Conservation (phyloP, 2,329 filamentous ascomycete genomes). For the Fusarium armeniacum region DNA sequence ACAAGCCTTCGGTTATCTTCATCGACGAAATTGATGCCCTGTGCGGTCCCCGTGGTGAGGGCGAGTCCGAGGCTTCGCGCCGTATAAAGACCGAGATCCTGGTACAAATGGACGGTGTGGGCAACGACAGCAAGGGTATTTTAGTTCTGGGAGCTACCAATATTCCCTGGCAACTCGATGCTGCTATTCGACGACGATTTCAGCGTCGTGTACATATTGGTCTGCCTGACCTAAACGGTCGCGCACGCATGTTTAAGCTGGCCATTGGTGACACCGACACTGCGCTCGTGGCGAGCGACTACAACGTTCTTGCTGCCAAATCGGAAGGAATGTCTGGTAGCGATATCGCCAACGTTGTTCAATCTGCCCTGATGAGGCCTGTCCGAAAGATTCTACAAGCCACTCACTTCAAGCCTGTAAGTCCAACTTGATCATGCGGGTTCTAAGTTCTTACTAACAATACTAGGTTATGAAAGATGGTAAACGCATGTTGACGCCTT, state of each 20-base stretch:
- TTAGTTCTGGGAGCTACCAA: constrained; percentile 97
- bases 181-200: constrained; percentile 94
- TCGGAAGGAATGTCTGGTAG: constrained; percentile 96
- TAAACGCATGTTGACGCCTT: constrained; percentile 81
- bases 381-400: constrained; percentile 97
- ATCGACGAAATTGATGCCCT: constrained; percentile 98
- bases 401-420: constrained; percentile 95
- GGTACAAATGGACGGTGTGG: constrained; percentile 99
- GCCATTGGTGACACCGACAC: constrained; percentile 94
- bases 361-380: constrained; percentile 97
- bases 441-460: constrained; percentile 6
- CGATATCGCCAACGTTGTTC: constrained; percentile 95
- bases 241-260: constrained; percentile 95
- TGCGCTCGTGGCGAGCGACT: constrained; percentile 82
- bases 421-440: constrained; percentile 33
- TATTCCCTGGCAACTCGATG: constrained; percentile 98
- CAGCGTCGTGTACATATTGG: constrained; percentile 97
- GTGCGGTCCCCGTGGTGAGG: constrained; percentile 91
- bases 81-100: constrained; percentile 99
- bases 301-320: constrained; percentile 80
- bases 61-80: constrained; percentile 95
- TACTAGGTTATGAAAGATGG: constrained; percentile 77
- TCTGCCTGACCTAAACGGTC: constrained; percentile 86
- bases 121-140: constrained; percentile 93
- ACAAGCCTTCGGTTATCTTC: constrained; percentile 98